Percentiles rank a stretch among this genome's conserved stretches.
These are phyloP conservation scores for Porpolomopsis calyptriformis DNA, from an alignment of 768 basidiomycete species.

Conservation along the genomic window DNA sequence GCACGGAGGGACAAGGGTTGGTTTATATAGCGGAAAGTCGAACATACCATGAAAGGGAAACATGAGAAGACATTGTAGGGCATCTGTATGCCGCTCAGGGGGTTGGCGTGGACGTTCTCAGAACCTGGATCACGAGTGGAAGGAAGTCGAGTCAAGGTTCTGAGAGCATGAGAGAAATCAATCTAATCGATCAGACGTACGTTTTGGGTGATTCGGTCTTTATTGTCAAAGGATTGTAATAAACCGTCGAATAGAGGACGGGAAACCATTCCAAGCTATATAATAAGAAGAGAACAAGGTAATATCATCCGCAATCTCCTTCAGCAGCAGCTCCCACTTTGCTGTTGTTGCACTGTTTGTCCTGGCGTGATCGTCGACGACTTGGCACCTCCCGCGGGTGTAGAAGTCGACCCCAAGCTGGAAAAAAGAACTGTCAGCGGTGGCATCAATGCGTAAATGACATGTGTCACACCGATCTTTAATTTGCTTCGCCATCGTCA, in stretches of 20 bases:
- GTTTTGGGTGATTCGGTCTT: no score
- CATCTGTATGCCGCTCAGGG: no score
- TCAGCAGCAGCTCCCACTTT: slow-evolving; percentile 73
- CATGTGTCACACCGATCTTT: slow-evolving; percentile 57
- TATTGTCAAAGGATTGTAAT: no score
- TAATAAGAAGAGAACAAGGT: neutral
- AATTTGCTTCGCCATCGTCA: slow-evolving; percentile 96
- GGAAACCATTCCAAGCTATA: no score
- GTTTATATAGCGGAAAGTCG: neutral
- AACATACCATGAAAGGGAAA: neutral
- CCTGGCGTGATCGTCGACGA: slow-evolving; percentile 78
- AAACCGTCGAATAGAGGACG: no score
- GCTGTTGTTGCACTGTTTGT: slow-evolving; percentile 70
- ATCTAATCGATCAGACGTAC: no score
- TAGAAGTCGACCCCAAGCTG: slow-evolving; percentile 80
- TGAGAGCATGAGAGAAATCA: no score
- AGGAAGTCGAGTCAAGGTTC: no score
- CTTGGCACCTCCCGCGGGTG: slow-evolving; percentile 66
- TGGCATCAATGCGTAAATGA: neutral
- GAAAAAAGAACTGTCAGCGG: slow-evolving; percentile 2
- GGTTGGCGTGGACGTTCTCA: no score
- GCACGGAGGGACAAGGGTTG: neutral
- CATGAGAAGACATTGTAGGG: neutral
- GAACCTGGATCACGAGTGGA: no score
- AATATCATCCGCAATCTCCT: slow-evolving; percentile 8